Evolutionary conservation across 345 rosid species (phyloP), one percentile per base, ranked within the genome.

Genomic region (Eucalyptus cloeziana): DNA sequence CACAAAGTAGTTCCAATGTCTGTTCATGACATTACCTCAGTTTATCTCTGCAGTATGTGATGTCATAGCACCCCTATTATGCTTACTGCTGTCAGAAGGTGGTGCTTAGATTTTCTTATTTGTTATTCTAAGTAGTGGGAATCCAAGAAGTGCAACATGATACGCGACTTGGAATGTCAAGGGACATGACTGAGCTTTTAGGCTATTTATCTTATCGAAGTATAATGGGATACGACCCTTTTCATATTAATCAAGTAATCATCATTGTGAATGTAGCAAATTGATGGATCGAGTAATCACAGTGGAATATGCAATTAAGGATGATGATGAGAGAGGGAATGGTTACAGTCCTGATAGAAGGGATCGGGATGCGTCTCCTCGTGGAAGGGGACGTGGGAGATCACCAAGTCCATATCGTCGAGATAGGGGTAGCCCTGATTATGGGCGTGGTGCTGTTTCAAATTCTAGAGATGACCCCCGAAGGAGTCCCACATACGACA

Each of bases 381-480:
- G 92, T 90, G 93, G 96, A 91, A 89, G 94, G 86, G 91, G 92
- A 31, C 93, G 94, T 49, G 94, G 96, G 92, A 92, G 96, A 69
- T 97, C 99, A 8, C 96, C 98, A 44, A 96, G 97, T 91, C 99
- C 99, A 10, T 95, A 95, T 89, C 94, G 92, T 25, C 96, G 96
- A 88, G 99, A 95, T 76, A 93, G 99, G 89, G 99, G 96, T 6
- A 98, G 98, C 92, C 99, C 99, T 86, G 99, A 98, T 89, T 96
- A 98, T 92, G 99, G 99, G 14, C 97, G 93, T 89, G 98, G 98
- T 67, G 91, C 94, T 30, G 93, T 95, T 90, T 95, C 93, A 69
- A 93, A 91, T 87, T 92, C 95, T 3, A 89, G 91, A 85, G 92
- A 93, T 87, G 93, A 91, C 88, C 90, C 91, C 50, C 94, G 91